Evolutionary conservation across 163 green algal species (phyloP).

Genomic region (Chlamydomonas reinhardtii): DNA sequence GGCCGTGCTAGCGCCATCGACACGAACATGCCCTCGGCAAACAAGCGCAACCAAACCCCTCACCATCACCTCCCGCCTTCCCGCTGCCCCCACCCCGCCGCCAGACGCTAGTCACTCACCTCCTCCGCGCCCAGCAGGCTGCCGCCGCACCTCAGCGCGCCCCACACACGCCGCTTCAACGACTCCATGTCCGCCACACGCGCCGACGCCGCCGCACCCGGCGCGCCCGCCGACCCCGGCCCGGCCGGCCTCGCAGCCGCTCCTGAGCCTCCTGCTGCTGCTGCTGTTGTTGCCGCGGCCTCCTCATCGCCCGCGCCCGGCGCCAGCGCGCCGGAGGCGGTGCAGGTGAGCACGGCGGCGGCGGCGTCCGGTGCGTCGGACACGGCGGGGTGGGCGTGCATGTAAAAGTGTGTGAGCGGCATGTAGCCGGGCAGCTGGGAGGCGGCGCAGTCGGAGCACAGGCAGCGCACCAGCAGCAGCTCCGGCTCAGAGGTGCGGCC

Average conservation of each 20-base stretch:
- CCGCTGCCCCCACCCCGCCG: background rate
- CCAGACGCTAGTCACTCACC: background rate
- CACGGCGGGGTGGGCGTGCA: background rate
- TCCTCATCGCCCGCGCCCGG: background rate
- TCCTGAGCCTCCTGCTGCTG: background rate
- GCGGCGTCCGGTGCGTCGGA: background rate
- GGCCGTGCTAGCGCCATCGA: no score
- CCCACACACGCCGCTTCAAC: conserved; percentile 26
- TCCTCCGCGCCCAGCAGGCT: background rate
- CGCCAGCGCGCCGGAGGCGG: background rate
- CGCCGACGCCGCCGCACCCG: background rate
- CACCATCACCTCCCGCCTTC: background rate
- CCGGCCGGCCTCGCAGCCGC: background rate
- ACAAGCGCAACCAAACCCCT: no score
- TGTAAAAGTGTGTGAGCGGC: conserved; percentile 44
- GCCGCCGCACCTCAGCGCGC: conserved; percentile 7
- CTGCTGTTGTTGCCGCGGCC: background rate
- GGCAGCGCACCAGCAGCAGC: conserved; percentile 35
- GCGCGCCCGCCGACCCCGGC: background rate
- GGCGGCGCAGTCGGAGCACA: conserved; percentile 4
- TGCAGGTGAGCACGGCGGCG: background rate
- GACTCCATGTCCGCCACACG: conserved; percentile 26
- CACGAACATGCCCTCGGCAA: no score
- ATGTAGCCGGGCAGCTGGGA: conserved; percentile 30
- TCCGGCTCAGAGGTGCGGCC: conserved; percentile 32